Percentiles rank a stretch among this genome's conserved stretches.
Conservation (phyloP, 2,329 filamentous ascomycete genomes). For the Didymella arachidicola region DNA sequence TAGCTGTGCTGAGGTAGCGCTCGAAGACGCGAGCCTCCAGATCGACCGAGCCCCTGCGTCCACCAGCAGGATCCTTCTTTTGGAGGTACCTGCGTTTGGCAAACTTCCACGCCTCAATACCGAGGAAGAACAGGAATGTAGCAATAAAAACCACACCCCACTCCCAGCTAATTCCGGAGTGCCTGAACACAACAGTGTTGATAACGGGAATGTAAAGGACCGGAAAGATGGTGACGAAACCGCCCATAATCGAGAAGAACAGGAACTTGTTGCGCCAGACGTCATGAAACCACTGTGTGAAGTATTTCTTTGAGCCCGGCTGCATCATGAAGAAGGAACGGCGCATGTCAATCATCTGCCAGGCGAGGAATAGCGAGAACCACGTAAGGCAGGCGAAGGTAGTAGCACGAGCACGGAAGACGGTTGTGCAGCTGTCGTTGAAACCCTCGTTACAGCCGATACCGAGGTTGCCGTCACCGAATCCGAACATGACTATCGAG, state of each 20-base stretch:
- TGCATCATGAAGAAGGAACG: constrained; percentile 79
- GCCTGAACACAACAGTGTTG: constrained; percentile 70
- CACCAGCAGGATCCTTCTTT: constrained; percentile 31
- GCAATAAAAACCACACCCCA: constrained; percentile 73
- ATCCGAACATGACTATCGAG: constrained; percentile 46
- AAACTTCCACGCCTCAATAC: constrained; percentile 73
- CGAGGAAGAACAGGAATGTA: constrained; percentile 68
- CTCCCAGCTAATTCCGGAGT: constrained; percentile 71
- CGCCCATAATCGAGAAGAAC: constrained; percentile 54
- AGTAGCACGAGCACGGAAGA: constrained; percentile 68
- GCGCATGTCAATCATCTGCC: constrained; percentile 75
- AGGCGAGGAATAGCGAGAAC: constrained; percentile 78
- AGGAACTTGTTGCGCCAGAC: constrained; percentile 75
- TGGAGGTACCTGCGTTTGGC: constrained; percentile 61
- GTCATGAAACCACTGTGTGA: constrained; percentile 68
- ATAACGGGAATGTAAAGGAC: constrained; percentile 70
- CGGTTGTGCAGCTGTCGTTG: constrained; percentile 38
- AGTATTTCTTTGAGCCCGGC: constrained; percentile 64
- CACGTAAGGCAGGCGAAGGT: constrained; percentile 78
- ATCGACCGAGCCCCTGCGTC: constrained; percentile 40
- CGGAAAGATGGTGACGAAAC: constrained; percentile 43
- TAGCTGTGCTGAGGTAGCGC: constrained; percentile 44
- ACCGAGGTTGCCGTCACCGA: constrained; percentile 45
- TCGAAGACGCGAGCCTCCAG: constrained; percentile 44
- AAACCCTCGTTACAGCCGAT: constrained; percentile 43